Conservation (phyloP, 2,329 filamentous ascomycete species). For the Epichloe festucae region DNA sequence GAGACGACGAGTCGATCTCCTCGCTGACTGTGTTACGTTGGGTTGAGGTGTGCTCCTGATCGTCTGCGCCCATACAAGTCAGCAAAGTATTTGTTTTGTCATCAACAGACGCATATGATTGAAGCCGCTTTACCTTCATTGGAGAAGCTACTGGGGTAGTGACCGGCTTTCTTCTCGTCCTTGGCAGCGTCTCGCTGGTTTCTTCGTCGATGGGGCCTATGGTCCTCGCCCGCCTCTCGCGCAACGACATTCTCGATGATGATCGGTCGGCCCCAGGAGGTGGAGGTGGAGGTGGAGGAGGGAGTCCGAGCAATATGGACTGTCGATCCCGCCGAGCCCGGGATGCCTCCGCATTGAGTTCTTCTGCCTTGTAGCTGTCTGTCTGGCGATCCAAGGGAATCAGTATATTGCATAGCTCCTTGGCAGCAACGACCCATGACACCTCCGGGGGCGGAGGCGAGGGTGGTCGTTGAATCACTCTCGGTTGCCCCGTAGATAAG, state of each 20-base stretch:
- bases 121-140: slow-evolving; percentile 15
- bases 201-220: slow-evolving; percentile 40
- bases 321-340: slow-evolving; percentile 52
- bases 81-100: not conserved
- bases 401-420: slow-evolving; percentile 70
- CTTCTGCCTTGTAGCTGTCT: slow-evolving; percentile 62
- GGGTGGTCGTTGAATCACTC: slow-evolving; percentile 25
- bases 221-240: slow-evolving; percentile 53
- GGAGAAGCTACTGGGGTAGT: slow-evolving; percentile 27
- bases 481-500: slow-evolving; percentile 19
- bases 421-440: slow-evolving; percentile 71
- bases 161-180: slow-evolving; percentile 49
- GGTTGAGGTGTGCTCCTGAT: slow-evolving; percentile 19
- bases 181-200: slow-evolving; percentile 13
- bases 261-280: slow-evolving; percentile 25
- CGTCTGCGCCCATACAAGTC: slow-evolving; percentile 14
- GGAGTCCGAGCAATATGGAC: slow-evolving; percentile 27
- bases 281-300: slow-evolving; percentile 8
- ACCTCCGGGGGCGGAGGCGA: slow-evolving; percentile 69
- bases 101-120: not conserved
- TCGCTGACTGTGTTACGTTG: slow-evolving; percentile 14
- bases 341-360: slow-evolving; percentile 59
- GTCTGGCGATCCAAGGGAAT: slow-evolving; percentile 67
- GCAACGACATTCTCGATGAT: slow-evolving; percentile 55
- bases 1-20: slow-evolving; percentile 32